phyloP scores from a whole-genome alignment of 495 filamentous ascomycete species.

The Niebla homalea region DNA sequence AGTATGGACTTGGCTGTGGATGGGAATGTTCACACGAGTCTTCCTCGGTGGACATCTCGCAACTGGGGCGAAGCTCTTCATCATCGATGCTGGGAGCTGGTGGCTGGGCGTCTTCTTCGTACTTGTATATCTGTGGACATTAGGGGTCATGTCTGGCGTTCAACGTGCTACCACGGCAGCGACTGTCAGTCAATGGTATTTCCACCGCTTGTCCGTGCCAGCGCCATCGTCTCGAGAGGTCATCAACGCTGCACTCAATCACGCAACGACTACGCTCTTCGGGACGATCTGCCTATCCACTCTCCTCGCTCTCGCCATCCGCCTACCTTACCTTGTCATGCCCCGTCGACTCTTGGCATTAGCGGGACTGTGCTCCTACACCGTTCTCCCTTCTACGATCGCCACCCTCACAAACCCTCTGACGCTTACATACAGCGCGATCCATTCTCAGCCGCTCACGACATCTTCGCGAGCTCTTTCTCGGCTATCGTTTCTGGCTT shows the following conservation, averaged over 20 bases:
- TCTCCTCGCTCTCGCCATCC: constrained; percentile 62
- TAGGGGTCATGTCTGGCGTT: constrained; percentile 70
- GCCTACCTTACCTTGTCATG: constrained; percentile 73
- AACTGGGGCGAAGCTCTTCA: constrained; percentile 43
- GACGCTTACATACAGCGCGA: constrained; percentile 82
- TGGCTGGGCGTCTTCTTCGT: constrained; percentile 83
- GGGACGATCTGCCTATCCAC: constrained; percentile 84
- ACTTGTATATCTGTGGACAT: constrained; percentile 87
- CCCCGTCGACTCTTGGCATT: constrained; percentile 57
- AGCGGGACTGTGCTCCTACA: constrained; percentile 52
- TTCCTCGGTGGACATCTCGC: constrained; percentile 77
- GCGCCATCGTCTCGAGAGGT: constrained; percentile 61
- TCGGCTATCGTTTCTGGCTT: constrained; percentile 60
- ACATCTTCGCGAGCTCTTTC: constrained; percentile 62
- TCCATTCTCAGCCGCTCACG: constrained; percentile 73
- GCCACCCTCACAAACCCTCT: constrained; percentile 78
- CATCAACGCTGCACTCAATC: constrained; percentile 65
- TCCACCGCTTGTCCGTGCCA: constrained; percentile 76
- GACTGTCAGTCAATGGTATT: constrained; percentile 97
- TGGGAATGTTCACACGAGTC: constrained; percentile 89
- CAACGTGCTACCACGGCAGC: constrained; percentile 87
- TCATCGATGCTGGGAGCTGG: constrained; percentile 79
- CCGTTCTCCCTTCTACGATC: constrained; percentile 70
- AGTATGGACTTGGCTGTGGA: constrained; percentile 88
- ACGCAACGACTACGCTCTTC: constrained; percentile 76